These are phyloP conservation scores for Monilinia laxa DNA, from an alignment of 2,329 filamentous ascomycete genomes.

Conservation along the genomic window DNA sequence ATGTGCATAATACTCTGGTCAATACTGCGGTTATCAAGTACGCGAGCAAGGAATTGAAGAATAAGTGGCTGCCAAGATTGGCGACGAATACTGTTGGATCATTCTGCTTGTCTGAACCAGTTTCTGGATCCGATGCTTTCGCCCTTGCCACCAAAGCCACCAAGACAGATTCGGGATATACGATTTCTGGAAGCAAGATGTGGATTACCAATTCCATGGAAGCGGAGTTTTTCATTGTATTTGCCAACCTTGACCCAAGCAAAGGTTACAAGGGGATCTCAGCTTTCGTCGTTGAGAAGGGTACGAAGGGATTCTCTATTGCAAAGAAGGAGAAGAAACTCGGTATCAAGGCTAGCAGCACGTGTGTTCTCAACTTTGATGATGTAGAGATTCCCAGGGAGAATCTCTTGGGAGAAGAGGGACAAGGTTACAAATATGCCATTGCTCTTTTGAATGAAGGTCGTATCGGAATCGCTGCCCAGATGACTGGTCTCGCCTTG, in stretches of 20 bases:
- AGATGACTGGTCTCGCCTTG: slow-evolving; percentile 96
- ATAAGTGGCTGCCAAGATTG: slow-evolving; percentile 84
- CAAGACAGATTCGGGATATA: slow-evolving; percentile 80
- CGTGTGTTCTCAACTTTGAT: slow-evolving; percentile 96
- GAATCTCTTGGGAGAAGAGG: slow-evolving; percentile 84
- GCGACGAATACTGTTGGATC: slow-evolving; percentile 88
- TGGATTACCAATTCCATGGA: slow-evolving; percentile 99
- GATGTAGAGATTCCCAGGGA: slow-evolving; percentile 87
- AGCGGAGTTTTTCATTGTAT: slow-evolving; percentile 93
- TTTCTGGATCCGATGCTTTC: slow-evolving; percentile 93
- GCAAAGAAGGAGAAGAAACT: slow-evolving; percentile 99
- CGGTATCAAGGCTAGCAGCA: slow-evolving; percentile 92
- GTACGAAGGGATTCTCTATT: slow-evolving; percentile 83
- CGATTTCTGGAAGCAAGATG: slow-evolving; percentile 93
- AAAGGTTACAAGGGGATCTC: slow-evolving; percentile 97
- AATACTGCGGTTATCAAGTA: slow-evolving; percentile 91
- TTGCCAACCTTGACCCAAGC: slow-evolving; percentile 88
- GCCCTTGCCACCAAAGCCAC: slow-evolving; percentile 88
- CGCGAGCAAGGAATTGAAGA: slow-evolving; percentile 73
- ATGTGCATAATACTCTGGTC: slow-evolving; percentile 97
- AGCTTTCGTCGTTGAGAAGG: slow-evolving; percentile 93
- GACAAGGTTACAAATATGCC: slow-evolving; percentile 96
- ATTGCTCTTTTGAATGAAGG: slow-evolving; percentile 94
- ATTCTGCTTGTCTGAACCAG: slow-evolving; percentile 90
- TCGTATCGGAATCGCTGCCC: slow-evolving; percentile 93